Base-by-base conservation (phyloP, 1,284 basidiomycete species). In the Ceratobasidium theobromae region DNA sequence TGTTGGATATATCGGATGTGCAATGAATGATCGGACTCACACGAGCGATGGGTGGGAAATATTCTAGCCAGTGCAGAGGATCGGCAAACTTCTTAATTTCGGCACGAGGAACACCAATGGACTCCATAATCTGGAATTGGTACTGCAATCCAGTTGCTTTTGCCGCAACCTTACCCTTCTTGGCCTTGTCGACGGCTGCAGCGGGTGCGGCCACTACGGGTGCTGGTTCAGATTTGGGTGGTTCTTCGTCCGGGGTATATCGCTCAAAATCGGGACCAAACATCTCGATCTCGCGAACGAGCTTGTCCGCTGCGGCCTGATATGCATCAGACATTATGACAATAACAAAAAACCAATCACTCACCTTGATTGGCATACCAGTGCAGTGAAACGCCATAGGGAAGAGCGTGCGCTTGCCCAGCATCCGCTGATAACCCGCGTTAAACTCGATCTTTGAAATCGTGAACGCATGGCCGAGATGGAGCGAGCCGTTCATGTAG, bases 41-140 rank as follows among this genome's bases (percentile, higher is more conserved):
- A 65, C 87, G 86, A 66, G 94, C 95, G 74, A 99, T 97, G 30
- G 96, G 96, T 65, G 96, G 97, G 83, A 98, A 99, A 79, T 94
- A 94, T 41, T 84, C 83, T 72, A 97, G 80, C 97, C 97, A 99
- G 77, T 96, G 82, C 70, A 86, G 79, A 41, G 97, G 89, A 74
- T 99, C 94, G 21, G 95, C 93, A 72, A 99, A 99, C 76, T 93
- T 89, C 76, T 96, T 95, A 79, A 98, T 95, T 74, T 99, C 95
- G 21, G 82, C 77, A 54, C 89, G 85, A 25, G 94, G 91, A 11
- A 99, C 89, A 55, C 89, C 89, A 71, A 95, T 91, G 53, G 92
- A 91, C 76, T 96, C 89, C 87, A 99, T 91, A 76, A 99, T 99
- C 81, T 99, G 96, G 84, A 98, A 99, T 77, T 99, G 97, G 79